These are phyloP conservation scores for Nothomitra cinnamomea DNA, from an alignment of 2,329 filamentous ascomycete genomes.

Conservation along the genomic window DNA sequence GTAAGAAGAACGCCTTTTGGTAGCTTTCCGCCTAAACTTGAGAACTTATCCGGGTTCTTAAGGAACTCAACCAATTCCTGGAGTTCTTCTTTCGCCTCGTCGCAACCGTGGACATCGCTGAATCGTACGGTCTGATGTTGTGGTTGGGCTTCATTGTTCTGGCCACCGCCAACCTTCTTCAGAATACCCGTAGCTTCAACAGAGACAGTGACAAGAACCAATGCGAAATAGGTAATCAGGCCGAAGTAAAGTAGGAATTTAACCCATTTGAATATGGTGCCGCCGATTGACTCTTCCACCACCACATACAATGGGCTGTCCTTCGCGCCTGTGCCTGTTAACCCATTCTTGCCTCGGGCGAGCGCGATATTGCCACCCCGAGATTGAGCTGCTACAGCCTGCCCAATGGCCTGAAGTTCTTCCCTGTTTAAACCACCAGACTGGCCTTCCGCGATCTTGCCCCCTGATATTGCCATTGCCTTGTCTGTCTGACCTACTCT, in stretches of 20 bases:
- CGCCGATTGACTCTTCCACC: constrained; percentile 74
- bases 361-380: constrained; percentile 48
- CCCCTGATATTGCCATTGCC: constrained; percentile 14
- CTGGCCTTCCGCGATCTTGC: constrained; percentile 22
- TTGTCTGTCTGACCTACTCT: constrained; percentile 33
- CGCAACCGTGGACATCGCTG: constrained; percentile 86
- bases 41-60: constrained; percentile 84
- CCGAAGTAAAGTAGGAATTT: constrained; percentile 70
- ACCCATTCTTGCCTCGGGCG: constrained; percentile 28
- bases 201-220: constrained; percentile 64
- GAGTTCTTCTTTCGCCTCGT: constrained; percentile 95
- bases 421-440: constrained; percentile 34
- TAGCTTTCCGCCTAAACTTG: constrained; percentile 83
- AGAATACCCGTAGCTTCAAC: constrained; percentile 67
- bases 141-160: constrained; percentile 73
- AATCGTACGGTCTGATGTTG: constrained; percentile 87
- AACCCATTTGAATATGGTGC: constrained; percentile 74
- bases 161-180: constrained; percentile 56
- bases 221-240: constrained; percentile 59
- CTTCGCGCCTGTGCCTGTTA: constrained; percentile 50
- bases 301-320: constrained; percentile 86
- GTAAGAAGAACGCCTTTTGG: constrained; percentile 93
- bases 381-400: constrained; percentile 59
- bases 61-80: constrained; percentile 95
- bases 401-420: constrained; percentile 61